Conservation (phyloP, 169 alveolate genomes). For the Eimeria praecox region DNA sequence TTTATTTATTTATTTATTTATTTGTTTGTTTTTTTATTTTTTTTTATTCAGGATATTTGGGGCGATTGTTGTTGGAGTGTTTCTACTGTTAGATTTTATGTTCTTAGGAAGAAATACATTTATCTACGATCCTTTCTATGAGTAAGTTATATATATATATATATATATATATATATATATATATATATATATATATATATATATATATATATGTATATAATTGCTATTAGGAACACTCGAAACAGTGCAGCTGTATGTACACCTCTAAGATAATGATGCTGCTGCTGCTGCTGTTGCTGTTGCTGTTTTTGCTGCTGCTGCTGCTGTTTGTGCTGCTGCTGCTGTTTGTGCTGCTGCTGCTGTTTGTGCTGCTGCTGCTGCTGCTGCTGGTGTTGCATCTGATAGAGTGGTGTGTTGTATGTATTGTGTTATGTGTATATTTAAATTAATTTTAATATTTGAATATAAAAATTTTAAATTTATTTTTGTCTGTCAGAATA, state of each 20-base stretch:
- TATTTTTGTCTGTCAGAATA: too few species aligned
- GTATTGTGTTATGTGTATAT: too few species aligned
- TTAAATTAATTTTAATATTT: too few species aligned
- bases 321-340: too few species aligned
- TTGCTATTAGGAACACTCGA: too few species aligned
- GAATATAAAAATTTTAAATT: too few species aligned
- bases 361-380: too few species aligned
- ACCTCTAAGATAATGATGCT: not conserved
- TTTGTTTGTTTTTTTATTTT: not conserved
- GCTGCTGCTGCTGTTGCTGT: too few species aligned
- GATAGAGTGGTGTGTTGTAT: too few species aligned
- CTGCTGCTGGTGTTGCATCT: too few species aligned
- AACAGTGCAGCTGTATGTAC: not conserved
- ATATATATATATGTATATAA: not conserved
- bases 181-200: not conserved
- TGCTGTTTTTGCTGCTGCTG: too few species aligned
- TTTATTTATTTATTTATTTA: not conserved
- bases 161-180: not conserved
- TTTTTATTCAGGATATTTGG: constrained; percentile 4
- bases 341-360: too few species aligned
- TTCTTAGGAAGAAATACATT: not conserved
- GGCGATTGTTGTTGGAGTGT: not conserved
- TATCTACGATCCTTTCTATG: constrained; percentile 46
- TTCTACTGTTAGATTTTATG: constrained; percentile 9
- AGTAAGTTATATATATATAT: not conserved